Conservation (phyloP, 164 flowering plant genomes). For the Vitis cinerea region DNA sequence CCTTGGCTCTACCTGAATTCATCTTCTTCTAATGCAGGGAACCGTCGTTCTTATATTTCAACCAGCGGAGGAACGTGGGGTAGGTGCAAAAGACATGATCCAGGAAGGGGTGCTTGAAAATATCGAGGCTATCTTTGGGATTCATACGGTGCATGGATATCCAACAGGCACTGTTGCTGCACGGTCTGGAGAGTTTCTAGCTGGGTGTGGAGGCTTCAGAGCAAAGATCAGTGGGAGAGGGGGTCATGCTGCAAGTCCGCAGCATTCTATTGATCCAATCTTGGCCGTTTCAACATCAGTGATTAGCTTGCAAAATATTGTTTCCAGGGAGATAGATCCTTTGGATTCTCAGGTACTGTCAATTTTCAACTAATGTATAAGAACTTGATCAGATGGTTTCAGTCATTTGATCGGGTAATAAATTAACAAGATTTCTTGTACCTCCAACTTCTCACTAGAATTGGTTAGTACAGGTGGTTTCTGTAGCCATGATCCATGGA, state of each 20-base stretch:
- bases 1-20: not conserved
- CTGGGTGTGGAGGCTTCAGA: slow-evolving; percentile 62
- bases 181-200: slow-evolving; percentile 53
- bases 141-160: slow-evolving; percentile 33
- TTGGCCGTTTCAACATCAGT: slow-evolving; percentile 52
- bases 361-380: too few species aligned
- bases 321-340: slow-evolving; percentile 70
- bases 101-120: slow-evolving; percentile 56
- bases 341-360: slow-evolving; percentile 56
- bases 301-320: slow-evolving; percentile 61
- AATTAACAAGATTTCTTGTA: too few species aligned
- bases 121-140: slow-evolving; percentile 62
- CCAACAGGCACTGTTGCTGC: slow-evolving; percentile 47
- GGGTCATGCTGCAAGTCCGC: slow-evolving; percentile 70
- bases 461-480: slow-evolving; percentile 48
- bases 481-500: slow-evolving; percentile 48
- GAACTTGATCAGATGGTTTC: too few species aligned
- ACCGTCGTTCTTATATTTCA: slow-evolving; percentile 70
- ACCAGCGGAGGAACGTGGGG: slow-evolving; percentile 74
- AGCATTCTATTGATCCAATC: slow-evolving; percentile 56
- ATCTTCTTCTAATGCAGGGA: slow-evolving; percentile 37
- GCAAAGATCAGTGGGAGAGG: slow-evolving; percentile 66
- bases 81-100: slow-evolving; percentile 62
- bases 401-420: too few species aligned
- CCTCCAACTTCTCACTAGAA: too few species aligned